These are phyloP conservation scores for Litchi chinensis DNA, from an alignment of 345 rosid genomes.

Conservation along the genomic window DNA sequence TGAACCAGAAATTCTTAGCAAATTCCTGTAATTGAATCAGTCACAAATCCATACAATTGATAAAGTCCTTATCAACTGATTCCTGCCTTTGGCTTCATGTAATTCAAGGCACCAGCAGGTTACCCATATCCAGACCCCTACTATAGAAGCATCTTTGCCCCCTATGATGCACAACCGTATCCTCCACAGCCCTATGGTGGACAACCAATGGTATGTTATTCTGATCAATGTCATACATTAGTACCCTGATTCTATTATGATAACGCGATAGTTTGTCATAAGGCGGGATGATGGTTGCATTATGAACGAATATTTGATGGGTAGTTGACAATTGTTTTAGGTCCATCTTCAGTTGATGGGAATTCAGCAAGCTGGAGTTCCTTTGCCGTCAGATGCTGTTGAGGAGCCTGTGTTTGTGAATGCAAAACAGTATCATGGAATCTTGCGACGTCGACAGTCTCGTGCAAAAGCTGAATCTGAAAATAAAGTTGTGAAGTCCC, in stretches of 20 bases:
- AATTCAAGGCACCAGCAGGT: constrained; percentile 63
- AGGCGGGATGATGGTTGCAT: background rate
- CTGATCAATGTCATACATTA: constrained; percentile 5
- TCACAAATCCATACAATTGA: constrained; percentile 5
- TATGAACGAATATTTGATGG: background rate
- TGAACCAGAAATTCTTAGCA: background rate
- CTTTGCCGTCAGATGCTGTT: constrained; percentile 85
- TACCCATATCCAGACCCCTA: constrained; percentile 97
- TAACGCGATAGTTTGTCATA: background rate
- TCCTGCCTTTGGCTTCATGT: constrained; percentile 30
- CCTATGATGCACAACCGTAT: constrained; percentile 69
- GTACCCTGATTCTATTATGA: background rate
- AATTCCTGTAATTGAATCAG: constrained; percentile 12
- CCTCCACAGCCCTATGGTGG: constrained; percentile 79
- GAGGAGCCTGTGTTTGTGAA: constrained; percentile 99
- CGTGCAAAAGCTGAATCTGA: constrained; percentile 94
- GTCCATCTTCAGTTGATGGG: constrained; percentile 96
- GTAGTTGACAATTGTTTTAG: constrained; percentile 33
- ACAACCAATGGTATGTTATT: constrained; percentile 62
- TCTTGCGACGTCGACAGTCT: constrained; percentile 89
- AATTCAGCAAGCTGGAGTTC: constrained; percentile 97
- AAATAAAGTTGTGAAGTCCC: constrained; percentile 62
- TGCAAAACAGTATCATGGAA: constrained; percentile 97
- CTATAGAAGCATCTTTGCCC: constrained; percentile 91
- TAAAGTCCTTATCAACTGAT: constrained; percentile 20